phyloP scores from a whole-genome alignment of 164 flowering plant genomes.

The Cinnamomum chago region DNA sequence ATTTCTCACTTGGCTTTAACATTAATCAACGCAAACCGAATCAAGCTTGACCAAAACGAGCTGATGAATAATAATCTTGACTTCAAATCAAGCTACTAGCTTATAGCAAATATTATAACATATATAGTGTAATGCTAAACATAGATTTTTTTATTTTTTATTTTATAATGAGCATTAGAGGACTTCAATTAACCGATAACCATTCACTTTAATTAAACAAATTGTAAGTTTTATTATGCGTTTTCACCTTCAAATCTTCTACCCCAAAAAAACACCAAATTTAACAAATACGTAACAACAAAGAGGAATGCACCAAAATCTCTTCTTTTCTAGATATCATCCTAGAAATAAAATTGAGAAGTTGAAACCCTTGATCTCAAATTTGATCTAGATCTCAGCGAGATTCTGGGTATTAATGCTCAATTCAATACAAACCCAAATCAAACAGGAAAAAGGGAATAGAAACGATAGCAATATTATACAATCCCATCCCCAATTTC shows the following conservation, averaged over 20 bases:
- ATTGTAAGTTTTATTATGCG: not conserved
- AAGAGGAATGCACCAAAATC: not conserved
- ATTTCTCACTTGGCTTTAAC: no score
- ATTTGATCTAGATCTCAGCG: no score
- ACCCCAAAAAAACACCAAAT: not conserved
- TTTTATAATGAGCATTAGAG: not conserved
- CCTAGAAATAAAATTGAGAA: not conserved
- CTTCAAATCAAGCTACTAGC: no score
- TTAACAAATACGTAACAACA: not conserved
- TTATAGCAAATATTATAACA: no score
- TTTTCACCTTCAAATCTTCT: not conserved
- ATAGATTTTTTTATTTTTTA: no score
- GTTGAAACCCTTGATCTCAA: not conserved
- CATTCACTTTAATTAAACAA: not conserved
- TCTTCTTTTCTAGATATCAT: not conserved
- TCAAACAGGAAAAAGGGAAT: not conserved
- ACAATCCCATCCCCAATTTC: not conserved
- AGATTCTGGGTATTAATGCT: not conserved
- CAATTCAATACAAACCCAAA: not conserved
- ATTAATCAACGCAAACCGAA: no score
- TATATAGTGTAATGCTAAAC: no score
- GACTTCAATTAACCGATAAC: not conserved
- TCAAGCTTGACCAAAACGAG: no score
- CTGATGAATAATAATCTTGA: no score
- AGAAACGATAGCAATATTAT: not conserved